phyloP scores from a whole-genome alignment of 73 alveolate species.

The Paramecium tetraurelia region DNA sequence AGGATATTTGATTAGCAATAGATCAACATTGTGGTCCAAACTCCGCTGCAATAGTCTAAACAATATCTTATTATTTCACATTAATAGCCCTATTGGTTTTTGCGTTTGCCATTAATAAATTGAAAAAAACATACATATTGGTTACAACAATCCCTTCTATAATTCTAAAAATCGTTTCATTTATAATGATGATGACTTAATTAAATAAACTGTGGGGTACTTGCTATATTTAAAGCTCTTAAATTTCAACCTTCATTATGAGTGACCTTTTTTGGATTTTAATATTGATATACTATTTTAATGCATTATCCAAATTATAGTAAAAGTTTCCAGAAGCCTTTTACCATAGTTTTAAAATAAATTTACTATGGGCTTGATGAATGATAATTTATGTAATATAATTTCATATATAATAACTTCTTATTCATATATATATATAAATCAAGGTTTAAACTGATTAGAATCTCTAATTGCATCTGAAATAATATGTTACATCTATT shows the following conservation, averaged over 20 bases:
- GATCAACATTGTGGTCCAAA: not conserved
- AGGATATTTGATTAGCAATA: not conserved
- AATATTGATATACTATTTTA: not conserved
- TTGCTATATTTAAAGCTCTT: not conserved
- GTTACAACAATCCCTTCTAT: not conserved
- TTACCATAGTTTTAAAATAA: not conserved
- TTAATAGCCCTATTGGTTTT: not conserved
- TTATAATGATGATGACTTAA: slow-evolving; percentile 4
- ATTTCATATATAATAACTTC: too few species aligned
- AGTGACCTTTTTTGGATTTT: not conserved
- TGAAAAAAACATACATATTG: not conserved
- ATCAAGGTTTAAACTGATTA: not conserved
- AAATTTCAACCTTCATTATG: not conserved
- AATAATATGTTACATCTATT: not conserved
- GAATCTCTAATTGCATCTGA: not conserved
- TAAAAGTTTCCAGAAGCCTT: not conserved
- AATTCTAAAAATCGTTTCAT: not conserved
- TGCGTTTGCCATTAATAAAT: not conserved
- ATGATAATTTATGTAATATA: not conserved
- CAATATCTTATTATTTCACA: not conserved
- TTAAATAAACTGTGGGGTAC: not conserved
- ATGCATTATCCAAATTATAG: not conserved
- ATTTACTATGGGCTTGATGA: not conserved
- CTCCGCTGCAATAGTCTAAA: not conserved
- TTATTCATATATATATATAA: too few species aligned